A percentile compares a stretch with the other conserved stretches of the same genome.
These are phyloP conservation scores for Rutstroemia sp. DNA, from an alignment of 2,329 filamentous ascomycete genomes.

Conservation along the genomic window DNA sequence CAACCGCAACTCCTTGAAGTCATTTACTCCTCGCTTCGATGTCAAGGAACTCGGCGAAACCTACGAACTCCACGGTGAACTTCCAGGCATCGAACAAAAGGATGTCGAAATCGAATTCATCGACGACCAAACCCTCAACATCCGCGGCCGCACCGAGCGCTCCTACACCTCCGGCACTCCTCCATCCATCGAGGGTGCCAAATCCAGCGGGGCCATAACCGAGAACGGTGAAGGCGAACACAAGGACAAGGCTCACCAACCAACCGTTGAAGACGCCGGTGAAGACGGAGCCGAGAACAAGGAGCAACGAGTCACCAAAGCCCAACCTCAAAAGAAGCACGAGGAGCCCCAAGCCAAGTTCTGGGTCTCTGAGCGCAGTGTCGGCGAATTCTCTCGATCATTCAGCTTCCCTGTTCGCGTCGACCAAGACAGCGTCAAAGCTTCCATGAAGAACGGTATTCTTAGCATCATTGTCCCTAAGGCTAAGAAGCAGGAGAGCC, in stretches of 20 bases:
- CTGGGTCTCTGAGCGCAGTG: constrained; percentile 62
- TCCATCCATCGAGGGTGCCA: constrained; percentile 39
- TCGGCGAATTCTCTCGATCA: constrained; percentile 60
- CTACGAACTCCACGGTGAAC: constrained; percentile 75
- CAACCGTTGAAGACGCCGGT: constrained; percentile 48
- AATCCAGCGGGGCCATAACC: constrained; percentile 32
- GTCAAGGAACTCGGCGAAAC: constrained; percentile 59
- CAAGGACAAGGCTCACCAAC: constrained; percentile 23
- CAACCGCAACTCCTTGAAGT: constrained; percentile 22
- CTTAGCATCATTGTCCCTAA: constrained; percentile 59
- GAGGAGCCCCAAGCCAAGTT: constrained; percentile 43
- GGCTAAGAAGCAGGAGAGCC: constrained; percentile 49
- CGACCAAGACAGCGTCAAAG: constrained; percentile 53
- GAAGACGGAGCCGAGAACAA: constrained; percentile 10
- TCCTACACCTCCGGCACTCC: constrained; percentile 41
- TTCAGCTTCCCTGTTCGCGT: constrained; percentile 62
- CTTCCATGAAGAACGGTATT: constrained; percentile 58
- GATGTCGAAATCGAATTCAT: constrained; percentile 73
- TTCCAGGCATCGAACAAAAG: constrained; percentile 68
- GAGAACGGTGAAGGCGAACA: constrained; percentile 39
- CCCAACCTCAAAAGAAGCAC: not conserved
- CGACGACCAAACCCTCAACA: constrained; percentile 63
- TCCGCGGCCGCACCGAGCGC: constrained; percentile 64
- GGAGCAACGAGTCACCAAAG: constrained; percentile 6
- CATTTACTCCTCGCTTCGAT: constrained; percentile 73